A percentile compares a stretch with the other conserved stretches of the same genome.
Conservation (phyloP, 257 asterid genomes). For the Plectranthus barbatus region DNA sequence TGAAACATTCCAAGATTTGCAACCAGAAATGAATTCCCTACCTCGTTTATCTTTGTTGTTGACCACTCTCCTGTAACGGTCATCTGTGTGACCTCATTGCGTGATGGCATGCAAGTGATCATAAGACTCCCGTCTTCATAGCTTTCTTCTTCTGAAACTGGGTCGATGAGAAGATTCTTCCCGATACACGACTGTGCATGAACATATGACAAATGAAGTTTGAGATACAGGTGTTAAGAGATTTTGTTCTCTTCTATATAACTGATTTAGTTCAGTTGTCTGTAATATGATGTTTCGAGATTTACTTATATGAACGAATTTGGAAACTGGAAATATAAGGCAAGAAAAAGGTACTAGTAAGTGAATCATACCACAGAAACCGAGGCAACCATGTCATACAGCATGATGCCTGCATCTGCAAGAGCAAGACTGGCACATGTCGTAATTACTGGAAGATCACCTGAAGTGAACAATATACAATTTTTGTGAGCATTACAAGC, state of each 20-base stretch:
- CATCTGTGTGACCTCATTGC: conserved; percentile 84
- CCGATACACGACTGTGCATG: conserved; percentile 59
- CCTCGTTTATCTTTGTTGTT: conserved; percentile 74
- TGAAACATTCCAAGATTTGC: too few species aligned
- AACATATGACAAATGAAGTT: too few species aligned
- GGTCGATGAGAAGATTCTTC: conserved; percentile 75
- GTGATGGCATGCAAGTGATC: conserved; percentile 87
- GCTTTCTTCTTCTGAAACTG: conserved; percentile 79
- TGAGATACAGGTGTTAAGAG: too few species aligned
- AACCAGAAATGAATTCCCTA: conserved; percentile 19
- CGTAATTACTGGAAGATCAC: conserved; percentile 89
- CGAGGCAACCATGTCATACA: conserved; percentile 80
- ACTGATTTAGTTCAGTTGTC: too few species aligned
- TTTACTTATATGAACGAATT: too few species aligned
- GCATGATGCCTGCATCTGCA: conserved; percentile 96
- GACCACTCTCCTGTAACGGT: conserved; percentile 90
- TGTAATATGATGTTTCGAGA: too few species aligned
- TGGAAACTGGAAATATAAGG: not conserved
- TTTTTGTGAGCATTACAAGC: conserved; percentile 3
- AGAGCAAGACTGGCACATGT: conserved; percentile 96
- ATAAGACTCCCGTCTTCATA: conserved; percentile 64
- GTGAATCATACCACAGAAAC: conserved; percentile 79
- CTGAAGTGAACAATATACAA: conserved; percentile 27
- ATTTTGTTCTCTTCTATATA: too few species aligned
- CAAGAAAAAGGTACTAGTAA: not conserved